Percentiles rank a stretch among this genome's conserved stretches.
These are phyloP conservation scores for Magnaporthiopsis rhizophila DNA, from an alignment of 2,329 filamentous ascomycete species.

Conservation along the genomic window DNA sequence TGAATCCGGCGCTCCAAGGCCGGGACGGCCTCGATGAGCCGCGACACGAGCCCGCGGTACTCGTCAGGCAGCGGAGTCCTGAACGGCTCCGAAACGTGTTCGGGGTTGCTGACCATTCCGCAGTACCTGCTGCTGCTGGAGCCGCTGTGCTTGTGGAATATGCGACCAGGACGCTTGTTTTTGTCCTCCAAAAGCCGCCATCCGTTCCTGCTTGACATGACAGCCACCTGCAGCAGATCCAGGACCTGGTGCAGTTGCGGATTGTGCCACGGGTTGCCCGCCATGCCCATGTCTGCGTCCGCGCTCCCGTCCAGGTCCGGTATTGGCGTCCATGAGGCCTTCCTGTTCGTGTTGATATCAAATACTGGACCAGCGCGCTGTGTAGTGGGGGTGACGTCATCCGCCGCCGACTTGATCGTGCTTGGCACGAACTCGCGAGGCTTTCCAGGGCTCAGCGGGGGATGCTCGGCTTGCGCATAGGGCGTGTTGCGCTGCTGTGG, in stretches of 20 bases:
- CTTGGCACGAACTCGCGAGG: background rate
- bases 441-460: background rate
- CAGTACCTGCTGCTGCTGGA: background rate
- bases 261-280: constrained; percentile 26
- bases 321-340: background rate
- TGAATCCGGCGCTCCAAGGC: constrained; percentile 18
- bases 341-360: no score
- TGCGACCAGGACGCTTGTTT: background rate
- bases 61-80: constrained; percentile 27
- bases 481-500: background rate
- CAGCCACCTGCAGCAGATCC: constrained; percentile 31
- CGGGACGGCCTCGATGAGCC: constrained; percentile 28
- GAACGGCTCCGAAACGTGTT: constrained; percentile 7
- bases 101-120: background rate
- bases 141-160: background rate
- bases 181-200: background rate
- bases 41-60: constrained; percentile 33
- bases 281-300: background rate
- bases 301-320: background rate
- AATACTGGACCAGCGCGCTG: background rate
- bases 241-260: constrained; percentile 35
- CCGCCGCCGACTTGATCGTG: background rate
- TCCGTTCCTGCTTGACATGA: constrained; percentile 28
- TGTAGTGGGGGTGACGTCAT: background rate
- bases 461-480: background rate